Evolutionary conservation across 23 red algal genomes (phyloP).

Genomic region (Gracilaria vermiculophylla): DNA sequence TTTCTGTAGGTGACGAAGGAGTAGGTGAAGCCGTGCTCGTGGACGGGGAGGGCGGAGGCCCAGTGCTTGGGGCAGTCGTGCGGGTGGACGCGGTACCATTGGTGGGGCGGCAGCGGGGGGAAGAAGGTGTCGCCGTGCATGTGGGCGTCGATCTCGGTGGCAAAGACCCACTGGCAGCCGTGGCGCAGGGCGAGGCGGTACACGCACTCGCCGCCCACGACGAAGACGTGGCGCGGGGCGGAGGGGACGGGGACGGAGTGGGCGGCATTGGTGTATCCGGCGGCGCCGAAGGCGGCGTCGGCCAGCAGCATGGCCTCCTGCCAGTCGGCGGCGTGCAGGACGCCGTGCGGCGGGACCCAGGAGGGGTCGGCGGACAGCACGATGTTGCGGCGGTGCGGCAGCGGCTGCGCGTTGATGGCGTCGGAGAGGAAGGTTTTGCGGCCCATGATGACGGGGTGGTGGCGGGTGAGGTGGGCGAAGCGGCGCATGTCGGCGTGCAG

Average conservation of each 20-base stretch:
- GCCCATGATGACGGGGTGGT: slow-evolving; percentile 83
- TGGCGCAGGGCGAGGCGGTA: slow-evolving; percentile 51
- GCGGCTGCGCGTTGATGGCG: slow-evolving; percentile 29
- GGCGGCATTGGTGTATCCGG: slow-evolving; percentile 20
- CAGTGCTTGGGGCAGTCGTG: slow-evolving; percentile 18
- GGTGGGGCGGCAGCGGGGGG: neutral
- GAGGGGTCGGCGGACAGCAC: slow-evolving; percentile 60
- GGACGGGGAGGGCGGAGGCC: neutral
- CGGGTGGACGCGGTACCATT: slow-evolving; percentile 1
- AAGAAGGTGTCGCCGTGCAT: slow-evolving; percentile 47
- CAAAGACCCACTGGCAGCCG: slow-evolving; percentile 31
- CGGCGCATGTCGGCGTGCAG: slow-evolving; percentile 58
- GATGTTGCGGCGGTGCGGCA: slow-evolving; percentile 77
- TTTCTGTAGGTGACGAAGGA: slow-evolving; percentile 26
- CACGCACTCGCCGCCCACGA: slow-evolving; percentile 81
- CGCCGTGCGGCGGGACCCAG: slow-evolving; percentile 28
- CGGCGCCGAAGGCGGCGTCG: slow-evolving; percentile 45
- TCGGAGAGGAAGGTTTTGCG: slow-evolving; percentile 73
- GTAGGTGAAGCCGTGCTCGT: neutral
- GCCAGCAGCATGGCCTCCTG: slow-evolving; percentile 60
- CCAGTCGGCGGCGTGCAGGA: slow-evolving; percentile 59
- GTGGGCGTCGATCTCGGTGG: slow-evolving; percentile 50
- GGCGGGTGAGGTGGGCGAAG: slow-evolving; percentile 55
- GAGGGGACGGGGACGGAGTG: neutral
- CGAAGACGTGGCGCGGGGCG: slow-evolving; percentile 41